A percentile compares a stretch with the other conserved stretches of the same genome.
These are phyloP conservation scores for Dioscorea alata DNA, from an alignment of 106 monocot genomes.

Conservation along the genomic window DNA sequence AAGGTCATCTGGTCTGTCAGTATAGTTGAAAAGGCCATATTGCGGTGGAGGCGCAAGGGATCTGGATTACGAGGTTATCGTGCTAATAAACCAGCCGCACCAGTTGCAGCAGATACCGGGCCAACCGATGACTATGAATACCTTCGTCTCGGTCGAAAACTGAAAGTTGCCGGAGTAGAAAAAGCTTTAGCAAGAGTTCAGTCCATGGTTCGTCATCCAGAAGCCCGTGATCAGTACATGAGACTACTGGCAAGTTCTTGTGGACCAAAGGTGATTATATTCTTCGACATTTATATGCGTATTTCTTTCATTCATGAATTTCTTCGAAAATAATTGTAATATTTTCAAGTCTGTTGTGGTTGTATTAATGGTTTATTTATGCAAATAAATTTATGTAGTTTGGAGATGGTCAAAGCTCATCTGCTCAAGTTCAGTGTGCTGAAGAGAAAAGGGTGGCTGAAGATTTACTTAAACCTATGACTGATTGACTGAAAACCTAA, in stretches of 20 bases:
- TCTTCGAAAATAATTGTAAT: too few species aligned
- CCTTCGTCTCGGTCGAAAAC: constrained; percentile 15
- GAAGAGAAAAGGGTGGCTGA: too few species aligned
- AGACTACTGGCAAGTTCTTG: constrained; percentile 18
- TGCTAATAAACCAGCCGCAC: neutral
- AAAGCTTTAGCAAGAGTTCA: constrained; percentile 44
- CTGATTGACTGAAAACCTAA: too few species aligned
- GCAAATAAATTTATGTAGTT: too few species aligned
- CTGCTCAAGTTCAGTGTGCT: too few species aligned
- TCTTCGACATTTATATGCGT: too few species aligned
- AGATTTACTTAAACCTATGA: too few species aligned
- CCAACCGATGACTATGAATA: constrained; percentile 30
- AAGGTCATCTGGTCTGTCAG: constrained; percentile 36
- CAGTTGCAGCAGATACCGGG: neutral
- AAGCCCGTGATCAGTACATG: constrained; percentile 30
- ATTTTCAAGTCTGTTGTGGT: too few species aligned
- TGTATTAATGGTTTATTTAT: too few species aligned
- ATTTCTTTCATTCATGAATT: too few species aligned
- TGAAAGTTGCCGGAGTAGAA: constrained; percentile 24
- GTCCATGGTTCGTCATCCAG: constrained; percentile 33
- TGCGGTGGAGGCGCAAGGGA: constrained; percentile 30
- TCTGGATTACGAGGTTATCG: constrained; percentile 29
- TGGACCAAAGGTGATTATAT: constrained; percentile 9
- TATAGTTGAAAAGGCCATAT: constrained; percentile 35
- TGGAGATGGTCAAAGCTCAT: too few species aligned